Base-by-base conservation (phyloP, 441 rosid species). In the Codiaeum variegatum region DNA sequence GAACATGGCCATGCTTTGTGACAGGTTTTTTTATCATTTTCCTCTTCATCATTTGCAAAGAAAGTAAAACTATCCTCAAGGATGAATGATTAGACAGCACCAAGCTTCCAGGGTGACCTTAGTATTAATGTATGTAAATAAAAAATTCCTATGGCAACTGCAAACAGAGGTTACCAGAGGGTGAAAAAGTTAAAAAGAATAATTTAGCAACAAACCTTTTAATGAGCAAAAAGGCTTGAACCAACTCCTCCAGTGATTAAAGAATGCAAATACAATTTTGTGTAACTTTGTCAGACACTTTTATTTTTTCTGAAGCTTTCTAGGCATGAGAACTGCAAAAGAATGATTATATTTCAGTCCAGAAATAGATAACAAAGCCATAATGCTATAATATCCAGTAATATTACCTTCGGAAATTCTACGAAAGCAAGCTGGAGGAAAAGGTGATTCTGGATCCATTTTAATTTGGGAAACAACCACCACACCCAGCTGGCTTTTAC, bases 251-350 rank as follows among this genome's bases (percentile, higher is more conserved):
- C 52, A 55, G 42, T 51, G 38, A 59, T 55, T 1, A 59, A n/a
- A 51, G 21, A 47, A 61, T 59, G 23, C 1, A 28, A 78, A 71
- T 46, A 13, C 47, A 47, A 65, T n/a, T 5, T n/a, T 7, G 52
- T 67, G 73, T 16, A 36, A 63, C 65, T 12, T 29, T 34, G n/a
- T 70, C 59, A 54, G 29, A 7, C 19, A 73, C 66, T 73, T 3
- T 55, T 77, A 73, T 49, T 70, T 77, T 72, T 29, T 79, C 73
- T 76, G 82, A 75, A 78, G 82, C 79, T 72, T 90, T 76, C 85
- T 86, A 23, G 90, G 97, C 81, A 86, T 64, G 73, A 88, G 83
- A 75, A 88, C 96, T 90, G 72, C 77, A 70, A 65, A 80, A 75
- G 69, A 23, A 11, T 6, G 56, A 69, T 52, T 38, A 11, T 54